These are phyloP conservation scores for Eucalyptus paniculata DNA, from an alignment of 345 rosid genomes.

Conservation along the genomic window DNA sequence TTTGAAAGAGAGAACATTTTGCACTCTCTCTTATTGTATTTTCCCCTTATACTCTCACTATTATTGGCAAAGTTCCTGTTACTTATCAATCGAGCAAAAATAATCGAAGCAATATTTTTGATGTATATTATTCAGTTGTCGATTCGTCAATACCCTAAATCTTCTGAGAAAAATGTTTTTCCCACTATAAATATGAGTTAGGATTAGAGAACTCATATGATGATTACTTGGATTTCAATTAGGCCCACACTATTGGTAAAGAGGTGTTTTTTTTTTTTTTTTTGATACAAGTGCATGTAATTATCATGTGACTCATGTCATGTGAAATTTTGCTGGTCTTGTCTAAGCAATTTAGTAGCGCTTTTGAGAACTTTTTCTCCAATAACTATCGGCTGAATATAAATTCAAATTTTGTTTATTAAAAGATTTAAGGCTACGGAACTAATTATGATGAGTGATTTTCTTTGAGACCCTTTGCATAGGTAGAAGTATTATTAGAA, in stretches of 20 bases:
- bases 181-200: neutral
- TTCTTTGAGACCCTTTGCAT: neutral
- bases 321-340: neutral
- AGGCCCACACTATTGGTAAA: neutral
- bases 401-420: neutral
- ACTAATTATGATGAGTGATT: neutral
- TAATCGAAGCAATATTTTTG: neutral
- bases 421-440: neutral
- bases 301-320: neutral
- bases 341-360: neutral
- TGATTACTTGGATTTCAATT: neutral
- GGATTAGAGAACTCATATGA: neutral
- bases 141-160: neutral
- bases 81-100: neutral
- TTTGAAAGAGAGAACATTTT: neutral
- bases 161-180: neutral
- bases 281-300: neutral
- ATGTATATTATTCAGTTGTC: neutral
- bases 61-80: neutral
- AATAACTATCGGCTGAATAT: neutral
- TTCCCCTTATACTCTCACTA: neutral
- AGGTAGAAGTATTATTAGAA: neutral
- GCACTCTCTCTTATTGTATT: neutral
- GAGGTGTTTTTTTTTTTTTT: neutral
- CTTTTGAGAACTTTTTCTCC: neutral